phyloP scores from a whole-genome alignment of 1,284 basidiomycete genomes.

The Boletus calvinii region DNA sequence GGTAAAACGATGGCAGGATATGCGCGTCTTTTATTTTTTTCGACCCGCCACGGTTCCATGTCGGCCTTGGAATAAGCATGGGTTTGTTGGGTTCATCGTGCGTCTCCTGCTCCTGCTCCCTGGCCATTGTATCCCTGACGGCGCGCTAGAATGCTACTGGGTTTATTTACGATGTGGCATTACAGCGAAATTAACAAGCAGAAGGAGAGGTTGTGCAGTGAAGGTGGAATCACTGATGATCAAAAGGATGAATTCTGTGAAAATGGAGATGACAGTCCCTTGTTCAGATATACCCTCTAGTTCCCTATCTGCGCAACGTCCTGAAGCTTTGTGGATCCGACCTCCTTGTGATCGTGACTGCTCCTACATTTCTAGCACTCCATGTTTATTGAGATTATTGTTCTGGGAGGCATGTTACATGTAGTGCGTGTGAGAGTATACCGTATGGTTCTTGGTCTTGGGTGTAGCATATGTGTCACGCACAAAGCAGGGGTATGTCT shows the following conservation, averaged over 20 bases:
- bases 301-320: background rate
- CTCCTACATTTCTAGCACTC: background rate
- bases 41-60: constrained; percentile 45
- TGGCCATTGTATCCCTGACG: background rate
- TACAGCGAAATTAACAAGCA: constrained; percentile 39
- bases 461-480: no score
- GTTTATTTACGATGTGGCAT: constrained; percentile 37
- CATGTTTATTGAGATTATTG: background rate
- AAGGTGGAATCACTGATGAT: constrained; percentile 39
- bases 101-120: constrained; percentile 2
- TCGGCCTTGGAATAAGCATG: constrained; percentile 49
- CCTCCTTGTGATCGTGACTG: no score
- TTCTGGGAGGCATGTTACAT: background rate
- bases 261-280: constrained; percentile 46
- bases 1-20: constrained; percentile 29
- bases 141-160: constrained; percentile 24
- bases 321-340: no score
- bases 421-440: no score
- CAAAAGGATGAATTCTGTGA: constrained; percentile 38
- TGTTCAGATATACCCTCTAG: constrained; percentile 41
- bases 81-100: constrained; percentile 25
- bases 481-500: no score
- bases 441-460: no score
- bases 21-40: constrained; percentile 46
- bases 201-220: constrained; percentile 39